Evolutionary conservation across 352 stramenopile species (phyloP), one percentile per base, ranked within the genome.

Genomic region (Pythium aphanidermatum): DNA sequence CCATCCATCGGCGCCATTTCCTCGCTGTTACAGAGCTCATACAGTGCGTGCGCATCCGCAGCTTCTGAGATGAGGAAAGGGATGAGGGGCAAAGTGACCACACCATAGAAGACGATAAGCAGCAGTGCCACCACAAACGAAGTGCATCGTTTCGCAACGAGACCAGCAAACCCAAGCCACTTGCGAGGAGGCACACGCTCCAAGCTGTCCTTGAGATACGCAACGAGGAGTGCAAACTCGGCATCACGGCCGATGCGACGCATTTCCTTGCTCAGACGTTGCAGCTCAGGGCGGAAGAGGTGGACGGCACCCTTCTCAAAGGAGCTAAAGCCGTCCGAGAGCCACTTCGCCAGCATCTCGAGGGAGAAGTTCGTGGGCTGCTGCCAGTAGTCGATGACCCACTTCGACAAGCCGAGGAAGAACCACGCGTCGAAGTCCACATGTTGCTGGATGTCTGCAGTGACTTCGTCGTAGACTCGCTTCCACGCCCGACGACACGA

Each of bases 341-440:
- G 51, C 68, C 83, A 83, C 28, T 62, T 58, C 17, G 60, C 63
- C 24, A 90, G 59, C 74, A 85, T 79, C 35, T 83, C 72, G 27
- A 86, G 43, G 30, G 77, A 86, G 51, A 88, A 83, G n/a, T 76
- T 63, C 3, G 76, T 86, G 16, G 74, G 79, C 21, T 88, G 76
- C 40, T 89, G 79, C 79, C 76, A 91, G 47, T 87, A 91, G 48
- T 89, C 72, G 26, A 87, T 64, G 10, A 79, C 44, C 76, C 79
- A 92, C 28, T 79, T 80, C 24, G 55, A 63, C 12, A 92, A 49
- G 10, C 73, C 68, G 39, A 92, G 48, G 39, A 91, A 58, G 47
- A 91, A 91, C 61, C 64, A 77, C 23, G 63, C 55, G 54, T 91
- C 78, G 11, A 91, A 49, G 34, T 84, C 72, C 31, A 85, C 68